Evolutionary conservation across 169 alveolate genomes (phyloP).

Genomic region (Babesia ovis): DNA sequence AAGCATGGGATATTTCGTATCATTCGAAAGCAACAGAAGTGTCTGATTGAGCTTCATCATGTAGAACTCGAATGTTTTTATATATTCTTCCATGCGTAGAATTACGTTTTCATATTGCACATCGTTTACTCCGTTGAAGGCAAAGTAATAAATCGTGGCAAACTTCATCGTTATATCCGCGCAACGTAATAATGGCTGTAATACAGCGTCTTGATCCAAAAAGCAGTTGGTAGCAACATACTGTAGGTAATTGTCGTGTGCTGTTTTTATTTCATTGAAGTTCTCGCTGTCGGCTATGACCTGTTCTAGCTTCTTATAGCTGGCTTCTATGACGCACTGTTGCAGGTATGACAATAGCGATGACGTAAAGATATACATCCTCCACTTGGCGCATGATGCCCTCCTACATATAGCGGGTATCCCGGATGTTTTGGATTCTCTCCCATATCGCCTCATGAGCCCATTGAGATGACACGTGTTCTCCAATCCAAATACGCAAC

Average conservation of each 20-base stretch:
- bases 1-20: neutral
- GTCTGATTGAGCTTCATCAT: neutral
- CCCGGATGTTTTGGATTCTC: neutral
- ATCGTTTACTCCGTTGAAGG: constrained; percentile 27
- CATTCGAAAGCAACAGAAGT: constrained; percentile 16
- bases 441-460: constrained; percentile 18
- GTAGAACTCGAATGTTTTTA: neutral
- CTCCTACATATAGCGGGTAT: constrained; percentile 19
- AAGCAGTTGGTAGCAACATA: constrained; percentile 24
- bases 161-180: constrained; percentile 12
- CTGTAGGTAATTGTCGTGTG: constrained; percentile 35
- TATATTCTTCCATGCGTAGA: constrained; percentile 3
- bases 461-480: constrained; percentile 15
- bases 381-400: constrained; percentile 10
- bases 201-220: constrained; percentile 2
- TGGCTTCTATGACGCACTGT: constrained; percentile 21
- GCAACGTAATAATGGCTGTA: constrained; percentile 25
- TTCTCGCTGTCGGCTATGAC: neutral
- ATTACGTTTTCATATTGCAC: neutral
- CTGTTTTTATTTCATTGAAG: constrained; percentile 34
- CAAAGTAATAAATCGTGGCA: constrained; percentile 24
- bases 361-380: constrained; percentile 10
- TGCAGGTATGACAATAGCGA: constrained; percentile 21
- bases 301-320: constrained; percentile 10
- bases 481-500: constrained; percentile 53